Percentiles rank a stretch among this genome's conserved stretches.
Conservation (phyloP, 1,284 basidiomycete species). For the Marasmius fiardii region DNA sequence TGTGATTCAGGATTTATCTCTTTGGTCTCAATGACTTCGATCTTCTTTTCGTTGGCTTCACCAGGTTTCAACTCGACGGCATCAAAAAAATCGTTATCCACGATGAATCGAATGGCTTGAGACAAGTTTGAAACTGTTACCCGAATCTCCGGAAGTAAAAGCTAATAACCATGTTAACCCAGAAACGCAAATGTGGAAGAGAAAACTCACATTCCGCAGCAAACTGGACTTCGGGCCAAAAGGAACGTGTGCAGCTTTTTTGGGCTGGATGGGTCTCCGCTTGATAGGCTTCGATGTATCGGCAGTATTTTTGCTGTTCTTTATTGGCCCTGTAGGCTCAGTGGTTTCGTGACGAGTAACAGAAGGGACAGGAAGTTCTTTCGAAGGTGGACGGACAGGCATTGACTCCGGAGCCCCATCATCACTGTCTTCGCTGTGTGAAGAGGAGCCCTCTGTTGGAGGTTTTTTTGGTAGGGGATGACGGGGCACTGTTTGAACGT, state of each 20-base stretch:
- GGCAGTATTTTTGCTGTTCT: not conserved
- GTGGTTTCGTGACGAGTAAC: not conserved
- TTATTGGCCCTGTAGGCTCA: conserved; percentile 4
- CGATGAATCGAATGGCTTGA: conserved; percentile 90
- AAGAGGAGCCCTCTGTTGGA: not conserved
- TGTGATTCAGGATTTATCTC: not conserved
- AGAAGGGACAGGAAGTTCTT: not conserved
- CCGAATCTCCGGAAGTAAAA: conserved; percentile 87
- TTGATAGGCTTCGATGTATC: conserved; percentile 17
- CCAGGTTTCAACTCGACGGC: conserved; percentile 83
- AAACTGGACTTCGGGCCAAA: conserved; percentile 68
- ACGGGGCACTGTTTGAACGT: no score
- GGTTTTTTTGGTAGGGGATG: not conserved
- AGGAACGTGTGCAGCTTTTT: conserved; percentile 54
- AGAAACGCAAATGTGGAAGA: not conserved
- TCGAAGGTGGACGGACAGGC: not conserved
- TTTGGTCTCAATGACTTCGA: conserved; percentile 49
- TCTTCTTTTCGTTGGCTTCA: conserved; percentile 66
- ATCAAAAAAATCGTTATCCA: conserved; percentile 87
- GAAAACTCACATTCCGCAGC: conserved; percentile 65
- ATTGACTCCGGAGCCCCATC: not conserved
- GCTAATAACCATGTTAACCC: conserved; percentile 34
- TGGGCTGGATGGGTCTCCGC: conserved; percentile 45
- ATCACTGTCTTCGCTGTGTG: not conserved
- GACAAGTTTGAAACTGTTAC: conserved; percentile 91